Evolutionary conservation across 495 filamentous ascomycete species (phyloP).

Genomic region (Talaromyces ruber): DNA sequence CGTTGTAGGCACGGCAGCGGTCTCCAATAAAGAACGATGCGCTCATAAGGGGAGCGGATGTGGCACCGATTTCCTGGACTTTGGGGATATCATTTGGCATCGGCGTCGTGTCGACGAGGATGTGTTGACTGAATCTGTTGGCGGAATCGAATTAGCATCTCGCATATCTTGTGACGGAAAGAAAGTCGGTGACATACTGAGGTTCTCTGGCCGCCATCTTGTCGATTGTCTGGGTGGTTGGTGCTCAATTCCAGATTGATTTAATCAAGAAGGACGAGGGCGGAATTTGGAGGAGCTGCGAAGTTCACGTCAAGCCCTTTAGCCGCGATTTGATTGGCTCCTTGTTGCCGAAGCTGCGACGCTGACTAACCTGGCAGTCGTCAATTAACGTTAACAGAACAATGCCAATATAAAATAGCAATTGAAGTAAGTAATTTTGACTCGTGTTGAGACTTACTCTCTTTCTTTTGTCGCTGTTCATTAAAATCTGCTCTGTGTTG

Average conservation of each 20-base stretch:
- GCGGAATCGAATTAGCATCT: conserved; percentile 11
- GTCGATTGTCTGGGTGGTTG: conserved; percentile 14
- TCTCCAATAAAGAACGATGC: conserved; percentile 97
- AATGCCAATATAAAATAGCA: not conserved
- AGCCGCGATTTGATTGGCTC: conserved; percentile 20
- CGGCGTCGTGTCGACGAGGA: conserved; percentile 92
- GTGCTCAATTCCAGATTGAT: conserved; percentile 9
- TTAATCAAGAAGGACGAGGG: conserved; percentile 2
- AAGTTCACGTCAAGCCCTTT: conserved; percentile 17
- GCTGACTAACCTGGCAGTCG: conserved; percentile 8
- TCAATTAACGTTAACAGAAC: not conserved
- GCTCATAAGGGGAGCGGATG: conserved; percentile 81
- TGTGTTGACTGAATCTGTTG: conserved; percentile 81
- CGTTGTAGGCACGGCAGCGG: conserved; percentile 88
- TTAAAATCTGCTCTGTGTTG: not conserved
- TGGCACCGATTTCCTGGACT: conserved; percentile 84
- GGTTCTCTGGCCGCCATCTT: conserved; percentile 44
- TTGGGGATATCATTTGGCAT: conserved; percentile 84
- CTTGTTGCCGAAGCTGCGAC: not conserved
- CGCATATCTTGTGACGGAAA: not conserved
- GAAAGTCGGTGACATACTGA: conserved; percentile 23
- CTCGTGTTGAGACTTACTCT: not conserved
- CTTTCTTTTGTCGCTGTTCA: not conserved
- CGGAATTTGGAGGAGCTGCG: conserved; percentile 6
- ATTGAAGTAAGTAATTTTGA: not conserved